Evolutionary conservation across 345 rosid genomes (phyloP), one percentile per base, ranked within the genome.

Genomic region (Trapa incisa): DNA sequence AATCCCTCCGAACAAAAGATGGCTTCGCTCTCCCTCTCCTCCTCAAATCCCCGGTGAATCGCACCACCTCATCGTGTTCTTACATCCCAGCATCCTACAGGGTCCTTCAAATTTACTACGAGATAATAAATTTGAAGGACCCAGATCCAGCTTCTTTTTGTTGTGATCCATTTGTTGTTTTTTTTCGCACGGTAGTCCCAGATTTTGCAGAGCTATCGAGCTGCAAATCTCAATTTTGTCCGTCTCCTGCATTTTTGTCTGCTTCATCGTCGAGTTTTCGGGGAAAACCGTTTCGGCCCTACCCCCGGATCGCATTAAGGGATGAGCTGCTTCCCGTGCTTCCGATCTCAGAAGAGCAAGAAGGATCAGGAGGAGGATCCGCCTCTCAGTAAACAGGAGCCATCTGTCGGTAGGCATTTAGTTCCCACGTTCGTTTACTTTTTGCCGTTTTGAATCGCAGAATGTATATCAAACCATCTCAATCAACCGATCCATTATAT

Each of bases 321-420:
- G 50, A 88, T 93, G 97, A 83, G 69, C 75, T 90, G 97, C 73
- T 88, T 86, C 68, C 80, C 94, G 2, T 93, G 98, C 78, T 90
- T 90, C 68, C 70, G 82, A 41, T 72, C 83, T 0, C 80, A 79
- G 42, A 61, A 65, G 36, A 62, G 64, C 53, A 50, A 48, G 11
- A 65, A 74, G 12, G 80, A 76, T 47, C 68, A 22, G 29, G 29
- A 47, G 22, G 74, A 74, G 54, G 68, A 64, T 66, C 35, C 65
- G 6, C 22, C 45, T 3, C 47, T 75, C 16, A 43, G 29, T 38
- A 67, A 52, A 8, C 29, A 29, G 42, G 33, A 64, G 29, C 67
- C 14, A 5, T 1, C 32, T 4, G 29, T 22, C 29, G 29, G 29
- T 22, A 22, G 29, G 29, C 29, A 22, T 22, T 22, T 22, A 22